A percentile compares a stretch with the other conserved stretches of the same genome.
These are phyloP conservation scores for Symbiotaphrina buchneri DNA, from an alignment of 495 filamentous ascomycete genomes.

Conservation along the genomic window DNA sequence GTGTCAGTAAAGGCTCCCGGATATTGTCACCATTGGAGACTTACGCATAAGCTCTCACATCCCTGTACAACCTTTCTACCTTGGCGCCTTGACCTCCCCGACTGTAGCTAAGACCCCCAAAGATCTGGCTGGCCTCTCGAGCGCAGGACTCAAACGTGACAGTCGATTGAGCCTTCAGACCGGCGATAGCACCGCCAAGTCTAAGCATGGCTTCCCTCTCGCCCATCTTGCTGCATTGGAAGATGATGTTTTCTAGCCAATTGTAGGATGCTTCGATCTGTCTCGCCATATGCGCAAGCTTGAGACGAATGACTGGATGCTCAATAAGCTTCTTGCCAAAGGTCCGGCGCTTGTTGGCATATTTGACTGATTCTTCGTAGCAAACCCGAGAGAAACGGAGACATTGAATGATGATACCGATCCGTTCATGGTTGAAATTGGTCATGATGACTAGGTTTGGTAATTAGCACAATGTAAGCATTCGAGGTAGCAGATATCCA, in stretches of 20 bases:
- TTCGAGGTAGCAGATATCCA: neutral
- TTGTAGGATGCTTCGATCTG: slow-evolving; percentile 92
- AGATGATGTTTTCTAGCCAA: slow-evolving; percentile 94
- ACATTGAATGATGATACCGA: slow-evolving; percentile 96
- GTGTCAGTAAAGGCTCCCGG: too few species aligned
- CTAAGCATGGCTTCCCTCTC: slow-evolving; percentile 92
- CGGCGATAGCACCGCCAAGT: slow-evolving; percentile 83
- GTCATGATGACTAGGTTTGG: slow-evolving; percentile 63
- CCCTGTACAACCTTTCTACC: slow-evolving; percentile 84
- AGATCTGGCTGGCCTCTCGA: slow-evolving; percentile 90
- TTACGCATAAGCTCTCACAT: slow-evolving; percentile 97
- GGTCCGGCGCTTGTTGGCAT: slow-evolving; percentile 85
- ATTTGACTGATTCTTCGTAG: slow-evolving; percentile 90
- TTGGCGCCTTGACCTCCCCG: slow-evolving; percentile 90
- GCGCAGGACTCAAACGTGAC: slow-evolving; percentile 94
- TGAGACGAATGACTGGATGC: slow-evolving; percentile 92
- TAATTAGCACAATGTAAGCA: slow-evolving; percentile 1
- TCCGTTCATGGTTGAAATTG: slow-evolving; percentile 98
- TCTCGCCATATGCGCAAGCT: slow-evolving; percentile 92
- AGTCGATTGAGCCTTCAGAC: slow-evolving; percentile 82
- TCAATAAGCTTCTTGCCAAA: slow-evolving; percentile 93
- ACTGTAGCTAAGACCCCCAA: slow-evolving; percentile 82
- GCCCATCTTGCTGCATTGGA: slow-evolving; percentile 78
- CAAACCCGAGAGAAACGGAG: slow-evolving; percentile 89
- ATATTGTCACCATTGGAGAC: too few species aligned